Conservation (phyloP, 2,329 filamentous ascomycete genomes). For the Aureobasidium sp. region DNA sequence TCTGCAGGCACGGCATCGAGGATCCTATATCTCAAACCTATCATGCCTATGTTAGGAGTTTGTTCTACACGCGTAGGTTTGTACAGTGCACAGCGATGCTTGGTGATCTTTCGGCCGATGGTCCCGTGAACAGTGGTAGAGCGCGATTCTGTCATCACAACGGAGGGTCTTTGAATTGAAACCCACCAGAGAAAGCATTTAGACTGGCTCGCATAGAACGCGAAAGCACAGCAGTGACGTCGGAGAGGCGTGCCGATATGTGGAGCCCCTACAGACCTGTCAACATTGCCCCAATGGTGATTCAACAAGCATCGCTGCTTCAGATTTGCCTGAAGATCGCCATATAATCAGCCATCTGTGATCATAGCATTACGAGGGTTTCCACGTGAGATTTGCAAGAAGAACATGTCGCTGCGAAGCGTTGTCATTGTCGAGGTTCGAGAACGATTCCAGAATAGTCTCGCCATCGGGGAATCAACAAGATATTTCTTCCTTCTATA, state of each 20-base stretch:
- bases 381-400: neutral
- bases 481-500: neutral
- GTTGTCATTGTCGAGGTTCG: neutral
- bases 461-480: neutral
- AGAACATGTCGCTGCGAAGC: neutral
- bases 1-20: neutral
- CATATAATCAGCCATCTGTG: neutral
- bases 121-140: neutral
- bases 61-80: neutral
- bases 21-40: neutral
- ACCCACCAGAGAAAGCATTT: neutral
- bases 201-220: slow-evolving; percentile 6
- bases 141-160: neutral
- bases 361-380: neutral
- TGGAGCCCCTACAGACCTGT: neutral
- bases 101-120: neutral
- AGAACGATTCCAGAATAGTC: neutral
- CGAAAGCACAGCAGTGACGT: slow-evolving; percentile 7
- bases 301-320: neutral
- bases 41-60: neutral
- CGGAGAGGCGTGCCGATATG: slow-evolving; percentile 1
- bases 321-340: slow-evolving; percentile 3
- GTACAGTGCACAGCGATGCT: neutral
- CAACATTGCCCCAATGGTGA: neutral
- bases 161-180: neutral